Base-by-base conservation (phyloP, 179 eudicot genomes). In the Spinacia oleracea region DNA sequence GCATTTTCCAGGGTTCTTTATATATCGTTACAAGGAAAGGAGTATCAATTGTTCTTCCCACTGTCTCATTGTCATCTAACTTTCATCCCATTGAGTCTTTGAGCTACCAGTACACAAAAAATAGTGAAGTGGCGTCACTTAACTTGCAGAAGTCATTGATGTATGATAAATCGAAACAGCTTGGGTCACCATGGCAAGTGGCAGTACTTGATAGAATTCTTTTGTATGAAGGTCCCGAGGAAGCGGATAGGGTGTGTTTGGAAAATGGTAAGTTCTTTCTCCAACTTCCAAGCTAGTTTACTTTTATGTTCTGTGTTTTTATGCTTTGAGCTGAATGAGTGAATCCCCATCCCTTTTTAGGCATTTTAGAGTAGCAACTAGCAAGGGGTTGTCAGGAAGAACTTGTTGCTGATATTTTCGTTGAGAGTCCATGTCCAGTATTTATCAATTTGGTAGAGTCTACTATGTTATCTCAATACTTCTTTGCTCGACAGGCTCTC, bases 211-310 rank as follows among this genome's bases (percentile, higher is more conserved):
- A 96, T 83, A 89, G 89, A 86, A 83, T 86, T 77, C 86, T 96
- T 72, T 32, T 93, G 65, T 90, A 80, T 77, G 99, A 96, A 88
- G 93, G 93, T 81, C 93, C 92, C 77, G 93, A 89, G 82, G 98
- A 83, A 82, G 98, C 97, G 45, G 99, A 96, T 81, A 76, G 58
- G 69, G 69, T 96, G 83, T 93, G 98, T 89, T 78, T 85, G 83
- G 92, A 88, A 84, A 96, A 93, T 88, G 98, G 99, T 93, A 85
- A 85, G 85, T 55, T 72, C 45, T 76, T 68, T 35, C 40, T 76
- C 35, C 56, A 56, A 27, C 56, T 73, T 29, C 75, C 45, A 29
- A 10, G 25, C 27, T 75, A 46, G 76, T 43, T 71, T n/a, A 59
- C 69, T 32, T 74, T 23, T 5, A 62, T 72, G 71, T 29, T 59